Evolutionary conservation across 2,329 filamentous ascomycete genomes (phyloP).

Genomic region (Tothia fuscella): DNA sequence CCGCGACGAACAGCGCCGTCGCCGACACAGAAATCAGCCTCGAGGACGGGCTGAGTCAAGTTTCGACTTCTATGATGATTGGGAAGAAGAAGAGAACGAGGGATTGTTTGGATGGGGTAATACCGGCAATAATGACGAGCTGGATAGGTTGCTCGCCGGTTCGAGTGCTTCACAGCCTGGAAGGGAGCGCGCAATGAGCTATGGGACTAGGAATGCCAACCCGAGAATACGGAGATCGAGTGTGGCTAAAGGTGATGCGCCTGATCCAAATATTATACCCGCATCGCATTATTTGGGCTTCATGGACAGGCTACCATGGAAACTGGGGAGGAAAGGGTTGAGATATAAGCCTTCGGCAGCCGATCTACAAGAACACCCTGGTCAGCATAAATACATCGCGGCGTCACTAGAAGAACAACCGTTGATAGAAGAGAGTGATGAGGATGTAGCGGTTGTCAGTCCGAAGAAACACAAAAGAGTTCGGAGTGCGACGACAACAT

Average conservation of each 20-base stretch:
- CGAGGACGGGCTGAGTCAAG: slow-evolving; percentile 58
- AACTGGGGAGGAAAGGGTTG: slow-evolving; percentile 63
- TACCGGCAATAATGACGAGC: slow-evolving; percentile 76
- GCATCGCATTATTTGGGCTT: slow-evolving; percentile 79
- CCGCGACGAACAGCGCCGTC: slow-evolving; percentile 61
- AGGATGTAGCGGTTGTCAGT: slow-evolving; percentile 22
- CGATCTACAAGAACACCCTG: slow-evolving; percentile 78
- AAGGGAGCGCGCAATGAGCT: slow-evolving; percentile 76
- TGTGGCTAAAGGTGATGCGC: slow-evolving; percentile 36
- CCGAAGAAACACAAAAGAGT: slow-evolving; percentile 37
- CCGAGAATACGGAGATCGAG: slow-evolving; percentile 39
- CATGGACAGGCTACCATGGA: slow-evolving; percentile 71
- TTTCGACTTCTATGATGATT: slow-evolving; percentile 98
- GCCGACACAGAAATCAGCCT: slow-evolving; percentile 48
- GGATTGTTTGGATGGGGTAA: slow-evolving; percentile 64
- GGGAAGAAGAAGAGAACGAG: slow-evolving; percentile 59
- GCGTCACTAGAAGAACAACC: slow-evolving; percentile 52
- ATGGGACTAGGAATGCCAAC: slow-evolving; percentile 52
- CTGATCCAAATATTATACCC: slow-evolving; percentile 79
- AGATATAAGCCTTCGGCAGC: slow-evolving; percentile 86
- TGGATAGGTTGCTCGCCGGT: slow-evolving; percentile 66
- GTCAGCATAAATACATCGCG: slow-evolving; percentile 27
- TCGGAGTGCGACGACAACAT: slow-evolving; percentile 49
- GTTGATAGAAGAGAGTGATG: slow-evolving; percentile 52
- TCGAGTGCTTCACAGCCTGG: slow-evolving; percentile 44